Evolutionary conservation across 2,329 filamentous ascomycete genomes (phyloP), one percentile per base, ranked within the genome.

Genomic region (Aspergillus fijiensis): DNA sequence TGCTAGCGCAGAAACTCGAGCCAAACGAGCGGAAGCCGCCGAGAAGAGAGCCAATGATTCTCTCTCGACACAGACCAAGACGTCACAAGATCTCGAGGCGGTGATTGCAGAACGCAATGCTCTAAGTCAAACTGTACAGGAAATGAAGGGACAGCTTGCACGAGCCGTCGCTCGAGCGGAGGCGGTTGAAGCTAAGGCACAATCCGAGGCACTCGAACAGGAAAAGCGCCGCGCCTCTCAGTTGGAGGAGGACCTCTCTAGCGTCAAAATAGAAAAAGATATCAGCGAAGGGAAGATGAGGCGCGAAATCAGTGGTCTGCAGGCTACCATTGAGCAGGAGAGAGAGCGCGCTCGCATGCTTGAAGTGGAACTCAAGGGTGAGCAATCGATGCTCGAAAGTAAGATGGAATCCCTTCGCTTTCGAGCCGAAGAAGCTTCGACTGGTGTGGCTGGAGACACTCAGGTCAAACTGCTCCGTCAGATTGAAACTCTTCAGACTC

Each of bases 401-500:
- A 96, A 96, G 74, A 83, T 99, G 58, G 95, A 99, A 76, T 86
- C 90, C 9, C 87, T 97, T 78, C 89, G 95, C 58, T 85, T 88
- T 19, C 86, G 90, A 33, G 92, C 91, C 1, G 95, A 99, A 77
- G 95, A 99, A 75, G 91, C 87, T 0, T 92, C 92, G 1, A 94
- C 92, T 2, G 90, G 91, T 16, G 87, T 87, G 14, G 87, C 87
- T 5, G 90, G 92, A 14, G 91, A 96, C 71, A 87, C 90, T 0
- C 92, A 96, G 69, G 90, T 90, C 49, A 98, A 97, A 74, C 82
- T 98, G 47, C 81, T 98, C 49, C 87, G 95, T 47, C 96, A 99
- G 76, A 90, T 99, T 57, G 95, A 99, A 79, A 97, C 91, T 0
- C 79, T 99, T 42, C 95, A 99, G 76, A 95, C 91, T 6, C 96